These are phyloP conservation scores for Austroboletus rostrupii DNA, from an alignment of 1,284 basidiomycete genomes.

Conservation along the genomic window DNA sequence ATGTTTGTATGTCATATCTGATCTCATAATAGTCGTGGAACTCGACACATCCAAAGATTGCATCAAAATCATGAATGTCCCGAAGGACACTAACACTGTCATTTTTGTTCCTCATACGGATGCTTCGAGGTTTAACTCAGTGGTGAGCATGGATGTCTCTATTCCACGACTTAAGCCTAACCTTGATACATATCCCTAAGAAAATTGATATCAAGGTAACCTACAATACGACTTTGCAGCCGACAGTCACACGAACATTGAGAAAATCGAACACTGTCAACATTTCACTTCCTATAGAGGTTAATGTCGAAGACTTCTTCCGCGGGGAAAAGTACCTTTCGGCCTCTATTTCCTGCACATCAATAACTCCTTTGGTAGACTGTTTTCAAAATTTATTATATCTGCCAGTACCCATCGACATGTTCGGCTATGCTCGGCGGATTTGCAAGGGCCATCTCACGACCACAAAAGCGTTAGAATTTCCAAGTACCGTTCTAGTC, in stretches of 20 bases:
- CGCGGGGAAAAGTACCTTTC: conserved; percentile 54
- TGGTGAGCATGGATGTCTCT: conserved; percentile 39
- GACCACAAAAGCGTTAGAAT: conserved; percentile 50
- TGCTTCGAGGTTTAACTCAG: conserved; percentile 48
- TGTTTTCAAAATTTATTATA: conserved; percentile 79
- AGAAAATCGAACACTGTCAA: conserved; percentile 50
- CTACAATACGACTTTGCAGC: conserved; percentile 57
- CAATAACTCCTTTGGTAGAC: conserved; percentile 36
- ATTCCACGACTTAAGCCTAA: background rate
- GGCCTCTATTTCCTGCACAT: background rate
- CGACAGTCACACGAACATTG: conserved; percentile 49
- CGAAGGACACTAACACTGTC: conserved; percentile 40
- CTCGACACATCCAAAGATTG: conserved; percentile 39
- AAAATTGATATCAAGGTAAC: conserved; percentile 59
- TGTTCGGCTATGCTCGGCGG: conserved; percentile 60
- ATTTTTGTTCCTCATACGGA: conserved; percentile 62
- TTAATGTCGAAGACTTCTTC: conserved; percentile 87
- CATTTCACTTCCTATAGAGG: conserved; percentile 69
- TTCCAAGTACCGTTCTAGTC: conserved; percentile 40
- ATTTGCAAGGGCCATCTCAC: conserved; percentile 43
- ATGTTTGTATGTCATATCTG: conserved; percentile 12
- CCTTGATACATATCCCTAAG: conserved; percentile 33
- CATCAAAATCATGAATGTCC: conserved; percentile 47
- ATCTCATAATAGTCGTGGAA: conserved; percentile 9
- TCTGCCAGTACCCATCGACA: conserved; percentile 70